Evolutionary conservation across 495 filamentous ascomycete species (phyloP), one percentile per base, ranked within the genome.

Genomic region (Entonaema liquescens): DNA sequence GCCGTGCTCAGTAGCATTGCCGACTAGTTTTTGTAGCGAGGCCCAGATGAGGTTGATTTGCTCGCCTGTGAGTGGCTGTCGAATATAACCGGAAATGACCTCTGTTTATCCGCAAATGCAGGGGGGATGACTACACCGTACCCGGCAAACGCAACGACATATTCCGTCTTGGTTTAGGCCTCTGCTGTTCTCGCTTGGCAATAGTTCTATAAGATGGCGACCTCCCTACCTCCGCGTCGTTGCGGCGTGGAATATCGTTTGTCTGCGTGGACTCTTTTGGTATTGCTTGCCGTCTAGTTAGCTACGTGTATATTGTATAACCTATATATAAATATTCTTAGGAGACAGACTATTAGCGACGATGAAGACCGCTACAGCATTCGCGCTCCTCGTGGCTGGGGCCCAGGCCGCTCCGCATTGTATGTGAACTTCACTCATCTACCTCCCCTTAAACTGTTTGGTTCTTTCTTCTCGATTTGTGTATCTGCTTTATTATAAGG

Each of bases 381-480:
- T 81, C 50, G 58, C 71, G 11, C 60, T 81, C 59, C 74, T 83
- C 38, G 75, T 52, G 47, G 66, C 76, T 5, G 76, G 76, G 49
- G 58, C 70, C 47, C 71, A 72, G 29, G 80, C 76, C 53, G 80
- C 82, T 75, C 80, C 78, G 2, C 82, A 83, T 64, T 83, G 81
- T 83, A 70, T 55, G 77, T 71, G 5, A n/a, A 50, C 23, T 29
- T 38, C 36, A 6, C 36, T 38, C 36, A 2, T 7, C 17, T 44
- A 21, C 8, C 12, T 26, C 42, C 15, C 6, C 5, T 36, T 3
- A 35, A 15, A n/a, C n/a, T 31, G 5, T 35, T 17, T 29, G 2
- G 26, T 15, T 59, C 54, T 5, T 42, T 67, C 8, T 31, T 55
- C n/a, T n/a, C n/a, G n/a, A n/a, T n/a, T n/a, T n/a, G n/a, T n/a